Base-by-base conservation (phyloP, 805 yeast genomes). In the Candida nonsorbophila region DNA sequence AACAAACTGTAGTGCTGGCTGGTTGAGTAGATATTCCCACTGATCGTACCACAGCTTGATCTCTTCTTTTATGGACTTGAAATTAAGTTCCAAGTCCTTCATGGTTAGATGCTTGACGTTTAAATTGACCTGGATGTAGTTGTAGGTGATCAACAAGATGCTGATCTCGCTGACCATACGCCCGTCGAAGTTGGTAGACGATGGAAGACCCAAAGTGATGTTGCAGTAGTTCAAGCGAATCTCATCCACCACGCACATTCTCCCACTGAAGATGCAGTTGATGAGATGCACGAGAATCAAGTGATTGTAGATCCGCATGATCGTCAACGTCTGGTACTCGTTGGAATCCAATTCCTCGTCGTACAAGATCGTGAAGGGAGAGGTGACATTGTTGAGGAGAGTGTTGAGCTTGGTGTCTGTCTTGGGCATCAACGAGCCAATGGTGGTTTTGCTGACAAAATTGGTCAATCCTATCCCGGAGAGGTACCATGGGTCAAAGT, bases 121-220 rank as follows among this genome's bases (percentile, higher is more conserved):
- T 15, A 56, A 38, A 29, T 43, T 55, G 8, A 46, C 35, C 30
- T 77, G 79, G 13, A 78, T 56, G 48, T 64, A 79, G 33, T 72
- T 71, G 53, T 80, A 80, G 0, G 78, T 62, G 8, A 75, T 64
- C 11, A 72, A 49, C 30, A 79, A 74, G 7, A 81, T 62, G 12
- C 77, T 71, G 28, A 81, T 74, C 51, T 84, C 94, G 22, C 86
- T 79, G 6, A 82, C 79, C 75, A 84, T 80, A 34, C 92, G 56
- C n/a, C 84, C 85, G 47, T 84, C 94, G 49, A 83, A 84, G 45
- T 81, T 80, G 5, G 87, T 79, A 2, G 87, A 74, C 20, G 72
- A 61, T 4, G 77, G 62, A 21, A 74, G 52, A 22, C 76, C 73
- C 27, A 79, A 55, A 1, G 80, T 70, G 13, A 74, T 66, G 7